Evolutionary conservation across 352 stramenopile species (phyloP), one percentile per base, ranked within the genome.

Genomic region (Phytophthora tentaculata): DNA sequence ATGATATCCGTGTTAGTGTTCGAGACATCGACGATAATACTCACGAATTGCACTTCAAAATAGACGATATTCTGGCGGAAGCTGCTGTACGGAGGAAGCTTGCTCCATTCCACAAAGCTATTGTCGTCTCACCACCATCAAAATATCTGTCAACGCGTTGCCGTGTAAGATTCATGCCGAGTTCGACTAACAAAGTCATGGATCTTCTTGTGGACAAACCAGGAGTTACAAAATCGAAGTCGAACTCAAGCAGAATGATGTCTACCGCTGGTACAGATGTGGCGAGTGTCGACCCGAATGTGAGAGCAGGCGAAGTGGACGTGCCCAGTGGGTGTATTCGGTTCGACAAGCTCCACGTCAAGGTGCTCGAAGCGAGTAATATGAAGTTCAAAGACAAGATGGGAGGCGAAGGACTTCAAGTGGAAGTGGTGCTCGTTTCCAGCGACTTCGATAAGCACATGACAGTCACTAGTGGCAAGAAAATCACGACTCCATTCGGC

Each of bases 321-420:
- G 65, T 90, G 2, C 47, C 66, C 1, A 62, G 61, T 28, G 47
- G 56, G 19, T 81, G 90, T 22, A 57, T 90, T 45, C 80, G 76
- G 37, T 77, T 79, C 17, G 82, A 92, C 45, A 68, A 59, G 2
- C 66, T 93, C 8, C 29, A 49, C 22, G 58, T 93, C 1, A 19
- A 79, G 10, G 67, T 91, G 5, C n/a, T 80, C 26, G 67, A 89
- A 26, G 81, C 77, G 8, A 88, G 75, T 39, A 73, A 91, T 19
- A 69, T 91, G 50, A 70, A 65, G 12, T 51, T 87, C 9, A 69
- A 76, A 45, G 77, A 79, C 53, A 72, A 72, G 4, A 71, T 65
- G 28, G 74, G 58, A 5, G 55, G 12, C 12, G 64, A 51, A 3
- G 61, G 76, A 9, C 64, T 91, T 10, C 41, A 56, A 2, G 79